Evolutionary conservation across 2,329 filamentous ascomycete genomes (phyloP).

Genomic region (Neurospora crassa): DNA sequence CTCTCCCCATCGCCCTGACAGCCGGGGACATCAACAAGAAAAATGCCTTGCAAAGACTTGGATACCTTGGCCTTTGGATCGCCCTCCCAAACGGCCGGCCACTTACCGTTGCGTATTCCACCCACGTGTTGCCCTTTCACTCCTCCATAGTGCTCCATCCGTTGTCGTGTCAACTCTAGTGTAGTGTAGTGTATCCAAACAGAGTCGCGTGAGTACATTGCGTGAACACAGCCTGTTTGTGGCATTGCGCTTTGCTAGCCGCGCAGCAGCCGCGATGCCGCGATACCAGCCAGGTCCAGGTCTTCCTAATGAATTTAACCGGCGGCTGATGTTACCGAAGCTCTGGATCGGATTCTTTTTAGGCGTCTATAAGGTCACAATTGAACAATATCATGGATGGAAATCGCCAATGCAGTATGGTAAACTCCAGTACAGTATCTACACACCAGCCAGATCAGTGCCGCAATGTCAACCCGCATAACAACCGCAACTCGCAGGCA

Average conservation of each 20-base stretch:
- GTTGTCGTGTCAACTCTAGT: background rate
- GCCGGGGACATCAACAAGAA: background rate
- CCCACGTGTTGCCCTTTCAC: background rate
- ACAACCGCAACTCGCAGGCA: background rate
- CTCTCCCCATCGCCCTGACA: background rate
- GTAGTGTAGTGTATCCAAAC: background rate
- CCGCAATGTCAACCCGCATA: background rate
- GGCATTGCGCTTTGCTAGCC: background rate
- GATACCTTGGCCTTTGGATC: background rate
- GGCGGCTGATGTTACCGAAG: background rate
- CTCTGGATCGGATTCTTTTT: background rate
- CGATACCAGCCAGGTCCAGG: background rate
- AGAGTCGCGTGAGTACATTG: background rate
- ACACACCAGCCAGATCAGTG: background rate
- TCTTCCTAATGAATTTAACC: background rate
- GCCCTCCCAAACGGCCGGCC: background rate
- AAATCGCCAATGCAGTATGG: background rate
- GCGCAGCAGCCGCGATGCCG: background rate
- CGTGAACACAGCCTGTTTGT: background rate
- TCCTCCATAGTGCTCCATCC: background rate
- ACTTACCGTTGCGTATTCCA: background rate
- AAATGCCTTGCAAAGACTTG: background rate
- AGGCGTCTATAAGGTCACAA: background rate
- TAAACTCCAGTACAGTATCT: background rate
- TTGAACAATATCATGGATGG: background rate